phyloP scores from a whole-genome alignment of 1,139 yeast genomes.

The Pichia sp. region DNA sequence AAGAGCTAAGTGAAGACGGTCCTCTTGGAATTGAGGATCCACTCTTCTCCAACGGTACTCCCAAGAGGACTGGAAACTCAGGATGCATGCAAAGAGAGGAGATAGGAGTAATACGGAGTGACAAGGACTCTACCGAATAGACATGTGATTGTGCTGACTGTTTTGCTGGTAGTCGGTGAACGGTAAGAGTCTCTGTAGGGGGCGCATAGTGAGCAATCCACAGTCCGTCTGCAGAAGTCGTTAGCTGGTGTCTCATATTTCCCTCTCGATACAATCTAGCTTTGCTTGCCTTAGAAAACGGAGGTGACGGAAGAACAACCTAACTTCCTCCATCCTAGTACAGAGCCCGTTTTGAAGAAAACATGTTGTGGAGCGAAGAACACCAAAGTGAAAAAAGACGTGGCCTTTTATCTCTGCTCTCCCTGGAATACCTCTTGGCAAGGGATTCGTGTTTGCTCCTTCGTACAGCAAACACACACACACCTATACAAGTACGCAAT shows the following conservation, averaged over 20 bases:
- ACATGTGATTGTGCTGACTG: not conserved
- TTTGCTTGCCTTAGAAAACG: too few species aligned
- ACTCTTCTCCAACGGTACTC: not conserved
- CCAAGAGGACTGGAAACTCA: not conserved
- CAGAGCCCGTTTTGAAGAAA: too few species aligned
- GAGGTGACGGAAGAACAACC: too few species aligned
- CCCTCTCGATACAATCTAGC: not conserved
- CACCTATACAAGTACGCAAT: not conserved
- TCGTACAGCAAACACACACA: not conserved
- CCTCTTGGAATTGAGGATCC: slow-evolving; percentile 1
- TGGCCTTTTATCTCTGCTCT: not conserved
- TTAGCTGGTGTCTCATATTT: slow-evolving; percentile 2
- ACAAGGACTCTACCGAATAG: slow-evolving; percentile 2
- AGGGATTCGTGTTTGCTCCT: too few species aligned
- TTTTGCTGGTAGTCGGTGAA: not conserved
- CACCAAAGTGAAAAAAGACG: slow-evolving; percentile 1
- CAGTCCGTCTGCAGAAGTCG: not conserved
- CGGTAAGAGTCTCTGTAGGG: not conserved
- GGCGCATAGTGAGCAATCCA: slow-evolving; percentile 6
- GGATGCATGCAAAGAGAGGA: slow-evolving; percentile 6
- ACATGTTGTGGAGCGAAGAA: not conserved
- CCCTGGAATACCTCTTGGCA: too few species aligned
- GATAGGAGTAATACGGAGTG: not conserved
- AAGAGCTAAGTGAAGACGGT: slow-evolving; percentile 1
- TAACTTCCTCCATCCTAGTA: too few species aligned